Conservation (phyloP, 768 basidiomycete genomes). For the Porphyrellus cyaneotinctus region DNA sequence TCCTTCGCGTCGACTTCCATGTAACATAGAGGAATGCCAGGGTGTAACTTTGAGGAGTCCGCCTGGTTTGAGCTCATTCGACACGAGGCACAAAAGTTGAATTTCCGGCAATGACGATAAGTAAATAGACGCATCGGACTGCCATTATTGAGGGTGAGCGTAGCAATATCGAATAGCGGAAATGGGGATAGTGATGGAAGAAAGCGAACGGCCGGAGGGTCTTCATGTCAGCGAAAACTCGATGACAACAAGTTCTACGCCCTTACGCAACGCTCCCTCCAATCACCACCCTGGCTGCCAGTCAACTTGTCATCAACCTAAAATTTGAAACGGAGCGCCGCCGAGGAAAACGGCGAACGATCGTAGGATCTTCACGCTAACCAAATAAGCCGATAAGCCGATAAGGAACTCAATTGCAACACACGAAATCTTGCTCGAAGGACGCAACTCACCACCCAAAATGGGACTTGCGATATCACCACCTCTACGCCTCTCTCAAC, state of each 20-base stretch:
- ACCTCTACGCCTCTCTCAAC: constrained; percentile 28
- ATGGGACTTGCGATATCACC: constrained; percentile 25
- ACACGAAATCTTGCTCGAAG: background rate
- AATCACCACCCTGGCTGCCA: constrained; percentile 1
- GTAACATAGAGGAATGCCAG: too few relatives aligned
- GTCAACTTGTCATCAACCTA: constrained; percentile 26
- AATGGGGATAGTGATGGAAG: too few relatives aligned
- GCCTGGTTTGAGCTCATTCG: too few relatives aligned
- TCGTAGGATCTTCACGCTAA: constrained; percentile 39
- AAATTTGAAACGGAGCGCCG: constrained; percentile 36
- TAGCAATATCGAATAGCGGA: too few relatives aligned
- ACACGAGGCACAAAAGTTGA: too few relatives aligned
- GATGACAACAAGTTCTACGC: background rate
- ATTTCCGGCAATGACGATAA: too few relatives aligned
- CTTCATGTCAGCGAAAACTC: too few relatives aligned
- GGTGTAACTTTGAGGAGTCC: too few relatives aligned
- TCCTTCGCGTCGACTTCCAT: too few relatives aligned
- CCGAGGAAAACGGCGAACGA: constrained; percentile 33
- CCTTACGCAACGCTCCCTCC: background rate
- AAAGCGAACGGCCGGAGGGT: too few relatives aligned
- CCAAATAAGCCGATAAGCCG: background rate
- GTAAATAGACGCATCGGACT: too few relatives aligned
- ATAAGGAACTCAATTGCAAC: background rate
- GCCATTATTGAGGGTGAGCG: too few relatives aligned
- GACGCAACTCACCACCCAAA: constrained; percentile 35